Conservation (phyloP, 202 grass and related monocot genomes). For the Panicum hallii region DNA sequence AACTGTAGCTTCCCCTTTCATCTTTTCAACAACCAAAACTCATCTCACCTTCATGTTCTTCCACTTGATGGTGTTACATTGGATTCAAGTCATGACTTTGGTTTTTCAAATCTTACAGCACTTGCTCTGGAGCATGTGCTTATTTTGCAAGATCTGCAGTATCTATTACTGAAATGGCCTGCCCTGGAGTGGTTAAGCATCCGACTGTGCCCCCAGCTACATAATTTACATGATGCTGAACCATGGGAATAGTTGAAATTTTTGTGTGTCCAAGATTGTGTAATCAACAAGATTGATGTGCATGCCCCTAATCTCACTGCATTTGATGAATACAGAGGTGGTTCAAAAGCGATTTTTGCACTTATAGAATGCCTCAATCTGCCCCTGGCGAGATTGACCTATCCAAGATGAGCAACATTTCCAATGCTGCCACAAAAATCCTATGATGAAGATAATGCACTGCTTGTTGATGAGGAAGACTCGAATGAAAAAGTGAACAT, state of each 20-base stretch:
- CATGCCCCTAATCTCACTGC: conserved; percentile 26
- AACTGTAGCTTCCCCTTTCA: conserved; percentile 1
- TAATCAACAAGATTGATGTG: neutral
- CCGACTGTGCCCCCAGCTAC: neutral
- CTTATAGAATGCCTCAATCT: too few relatives aligned
- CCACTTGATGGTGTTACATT: neutral
- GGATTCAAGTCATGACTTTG: neutral
- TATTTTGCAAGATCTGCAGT: neutral
- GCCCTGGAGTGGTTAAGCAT: conserved; percentile 14
- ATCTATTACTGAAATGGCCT: conserved; percentile 16
- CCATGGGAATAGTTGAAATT: conserved; percentile 19
- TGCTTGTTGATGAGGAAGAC: too few relatives aligned
- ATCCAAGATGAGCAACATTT: too few relatives aligned
- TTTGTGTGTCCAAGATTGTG: conserved; percentile 26
- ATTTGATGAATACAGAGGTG: conserved; percentile 14
- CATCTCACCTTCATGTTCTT: neutral
- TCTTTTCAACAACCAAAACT: conserved; percentile 32
- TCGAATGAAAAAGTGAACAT: too few relatives aligned
- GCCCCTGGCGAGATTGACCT: too few relatives aligned
- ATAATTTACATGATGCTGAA: conserved; percentile 21
- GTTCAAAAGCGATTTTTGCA: neutral
- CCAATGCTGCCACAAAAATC: too few relatives aligned
- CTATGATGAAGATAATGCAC: too few relatives aligned
- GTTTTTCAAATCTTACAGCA: conserved; percentile 22
- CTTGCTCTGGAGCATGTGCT: conserved; percentile 11